phyloP scores from a whole-genome alignment of 2,329 filamentous ascomycete species.

The Blastomyces parvus region DNA sequence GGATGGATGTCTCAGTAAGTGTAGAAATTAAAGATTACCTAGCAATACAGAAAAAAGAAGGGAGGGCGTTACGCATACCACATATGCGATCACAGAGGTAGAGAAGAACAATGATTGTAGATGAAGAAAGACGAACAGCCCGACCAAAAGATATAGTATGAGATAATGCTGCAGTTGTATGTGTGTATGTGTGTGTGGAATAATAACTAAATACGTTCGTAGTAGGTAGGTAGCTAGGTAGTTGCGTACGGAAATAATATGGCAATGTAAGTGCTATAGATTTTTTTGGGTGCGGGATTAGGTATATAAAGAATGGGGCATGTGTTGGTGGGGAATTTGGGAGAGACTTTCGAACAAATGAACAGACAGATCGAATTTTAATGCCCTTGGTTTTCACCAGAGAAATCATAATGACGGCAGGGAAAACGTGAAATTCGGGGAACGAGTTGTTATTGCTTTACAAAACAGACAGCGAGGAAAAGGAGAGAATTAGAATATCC shows the following conservation, averaged over 20 bases:
- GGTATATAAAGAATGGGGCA: no score
- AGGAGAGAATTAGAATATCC: neutral
- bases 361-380: neutral
- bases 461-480: neutral
- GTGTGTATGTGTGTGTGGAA: neutral
- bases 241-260: neutral
- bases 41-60: neutral
- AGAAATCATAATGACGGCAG: neutral
- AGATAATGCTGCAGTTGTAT: neutral
- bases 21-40: neutral
- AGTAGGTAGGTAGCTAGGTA: neutral
- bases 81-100: neutral
- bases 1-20: neutral
- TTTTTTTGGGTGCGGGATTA: neutral
- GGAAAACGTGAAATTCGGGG: neutral
- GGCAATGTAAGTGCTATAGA: neutral
- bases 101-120: neutral
- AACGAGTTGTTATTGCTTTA: neutral
- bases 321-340: no score
- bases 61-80: neutral
- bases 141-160: neutral
- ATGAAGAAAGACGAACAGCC: neutral
- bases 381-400: neutral
- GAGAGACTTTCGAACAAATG: neutral
- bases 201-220: neutral